Base-by-base conservation (phyloP, 2,329 filamentous ascomycete species). In the Penicillium sp. region DNA sequence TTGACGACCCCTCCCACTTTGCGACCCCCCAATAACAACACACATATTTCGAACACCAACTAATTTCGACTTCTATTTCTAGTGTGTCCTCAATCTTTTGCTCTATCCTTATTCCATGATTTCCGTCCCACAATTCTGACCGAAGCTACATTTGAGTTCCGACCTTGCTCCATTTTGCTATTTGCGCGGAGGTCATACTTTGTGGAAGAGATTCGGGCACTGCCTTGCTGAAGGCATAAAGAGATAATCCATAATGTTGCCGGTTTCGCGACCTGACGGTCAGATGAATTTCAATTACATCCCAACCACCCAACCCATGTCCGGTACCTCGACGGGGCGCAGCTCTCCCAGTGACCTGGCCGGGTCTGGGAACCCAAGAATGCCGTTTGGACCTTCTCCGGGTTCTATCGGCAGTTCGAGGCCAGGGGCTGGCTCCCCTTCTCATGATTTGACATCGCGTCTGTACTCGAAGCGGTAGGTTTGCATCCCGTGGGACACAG, bases 371-470 rank as follows among this genome's bases (percentile, higher is more conserved):
- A 76, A 80, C 57, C 77, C 87, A 65, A 86, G 91, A 76, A 88
- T 90, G 62, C 85, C 90, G 22, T 89, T 93, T 71, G 86, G 86
- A 57, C 78, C 89, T 60, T 80, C 88, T 59, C 76, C 76, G 56
- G 76, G 74, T 55, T 79, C 82, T 54, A 78, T 83, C 54, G 80
- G 80, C 61, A 78, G 77, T 69, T 79, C 81, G 64, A 81, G 93
- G 79, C 89, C 93, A 71, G 92, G 92, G 81, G 87, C 91, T 80
- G 92, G 92, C 74, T 99, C 94, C 82, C 94, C 94, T 69, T 97
- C 92, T 76, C 92, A 96, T 79, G 94, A 97, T 65, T 85, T 92
- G 70, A 86, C 88, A 56, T 86, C 85, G 63, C 75, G 93, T 68
- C 81, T 97, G 58, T 97, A 89, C 77, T 92, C 92, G 61, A 97